Base-by-base conservation (phyloP, 768 basidiomycete genomes). In the Leucosporidium yakuticum region DNA sequence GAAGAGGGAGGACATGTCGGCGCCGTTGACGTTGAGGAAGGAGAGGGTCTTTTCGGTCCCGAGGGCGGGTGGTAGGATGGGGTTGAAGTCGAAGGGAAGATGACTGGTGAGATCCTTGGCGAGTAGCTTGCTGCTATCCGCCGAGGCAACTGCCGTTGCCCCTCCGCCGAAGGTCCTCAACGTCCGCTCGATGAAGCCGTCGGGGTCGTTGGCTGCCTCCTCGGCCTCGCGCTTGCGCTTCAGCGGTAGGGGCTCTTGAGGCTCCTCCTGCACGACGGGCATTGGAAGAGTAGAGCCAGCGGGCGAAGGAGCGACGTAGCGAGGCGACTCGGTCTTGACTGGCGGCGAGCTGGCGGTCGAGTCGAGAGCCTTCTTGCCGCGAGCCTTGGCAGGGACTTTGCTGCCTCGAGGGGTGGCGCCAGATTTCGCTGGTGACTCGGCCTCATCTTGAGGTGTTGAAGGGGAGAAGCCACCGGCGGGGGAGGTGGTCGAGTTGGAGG, bases 201-300 rank as follows among this genome's bases (percentile, higher is more conserved):
- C 62, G 36, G 74, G 73, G 49, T 75, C 73, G 15, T 58, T 39
- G 15, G 69, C 59, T 11, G 71, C 71, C 60, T 75, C 73, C 27
- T 75, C 74, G 34, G 68, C 63, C 39, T 75, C 73, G 11, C 73
- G 58, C 60, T 75, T 74, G n/a, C 72, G 57, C 64, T 74, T 75
- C 27, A 63, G 56, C 27, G 67, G 48, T 5, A 63, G 49, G 27
- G 63, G 49, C 55, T 73, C 67, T 25, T 64, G 39, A 44, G 39
- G 39, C 39, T 44, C 63, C 20, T 25, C 59, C 50, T 21, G 29
- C n/a, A 54, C 15, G n/a, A 21, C 20, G 15, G 34, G 20, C 19
- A 47, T 9, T 9, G 7, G 39, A 0, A 31, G 8, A 17, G 49
- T 29, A 12, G 57, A 15, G 17, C 4, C 21, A 19, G 61, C 29